Evolutionary conservation across 768 basidiomycete species (phyloP).

Genomic region (Coprinopsis sp.): DNA sequence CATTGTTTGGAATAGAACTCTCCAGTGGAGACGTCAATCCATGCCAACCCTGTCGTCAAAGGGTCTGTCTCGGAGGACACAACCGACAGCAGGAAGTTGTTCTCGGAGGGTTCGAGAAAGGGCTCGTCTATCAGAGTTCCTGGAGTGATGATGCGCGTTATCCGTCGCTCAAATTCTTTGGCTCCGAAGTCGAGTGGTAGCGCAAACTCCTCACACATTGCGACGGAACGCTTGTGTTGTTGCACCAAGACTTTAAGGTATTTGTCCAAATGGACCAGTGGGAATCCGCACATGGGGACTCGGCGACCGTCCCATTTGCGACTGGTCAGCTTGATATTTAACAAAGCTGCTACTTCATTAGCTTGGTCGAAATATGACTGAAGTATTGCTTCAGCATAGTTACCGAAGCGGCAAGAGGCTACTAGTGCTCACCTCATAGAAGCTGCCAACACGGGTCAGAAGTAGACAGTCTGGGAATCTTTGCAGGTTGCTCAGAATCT

Average conservation of each 20-base stretch:
- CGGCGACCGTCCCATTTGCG: slow-evolving; percentile 67
- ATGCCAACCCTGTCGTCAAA: slow-evolving; percentile 65
- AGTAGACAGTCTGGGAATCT: slow-evolving; percentile 86
- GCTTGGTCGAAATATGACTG: slow-evolving; percentile 97
- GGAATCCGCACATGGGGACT: slow-evolving; percentile 89
- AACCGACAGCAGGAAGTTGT: slow-evolving; percentile 85
- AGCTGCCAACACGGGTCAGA: slow-evolving; percentile 89
- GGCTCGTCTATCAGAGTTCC: slow-evolving; percentile 92
- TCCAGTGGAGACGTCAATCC: slow-evolving; percentile 93
- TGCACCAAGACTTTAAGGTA: slow-evolving; percentile 84
- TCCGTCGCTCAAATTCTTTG: slow-evolving; percentile 72
- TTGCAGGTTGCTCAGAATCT: slow-evolving; percentile 65
- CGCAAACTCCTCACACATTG: slow-evolving; percentile 90
- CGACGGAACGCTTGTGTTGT: slow-evolving; percentile 78
- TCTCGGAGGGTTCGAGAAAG: slow-evolving; percentile 80
- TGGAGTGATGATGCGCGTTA: slow-evolving; percentile 85
- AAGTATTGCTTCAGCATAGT: slow-evolving; percentile 1
- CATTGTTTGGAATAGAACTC: slow-evolving; percentile 80
- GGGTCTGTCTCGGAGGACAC: slow-evolving; percentile 13
- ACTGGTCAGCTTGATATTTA: slow-evolving; percentile 80
- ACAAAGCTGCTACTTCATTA: slow-evolving; percentile 62
- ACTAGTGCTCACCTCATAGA: slow-evolving; percentile 77
- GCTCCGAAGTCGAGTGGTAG: slow-evolving; percentile 38
- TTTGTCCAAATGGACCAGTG: slow-evolving; percentile 77
- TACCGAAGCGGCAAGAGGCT: background rate